phyloP scores from a whole-genome alignment of 352 stramenopile species.

The Thraustochytrium striatum region DNA sequence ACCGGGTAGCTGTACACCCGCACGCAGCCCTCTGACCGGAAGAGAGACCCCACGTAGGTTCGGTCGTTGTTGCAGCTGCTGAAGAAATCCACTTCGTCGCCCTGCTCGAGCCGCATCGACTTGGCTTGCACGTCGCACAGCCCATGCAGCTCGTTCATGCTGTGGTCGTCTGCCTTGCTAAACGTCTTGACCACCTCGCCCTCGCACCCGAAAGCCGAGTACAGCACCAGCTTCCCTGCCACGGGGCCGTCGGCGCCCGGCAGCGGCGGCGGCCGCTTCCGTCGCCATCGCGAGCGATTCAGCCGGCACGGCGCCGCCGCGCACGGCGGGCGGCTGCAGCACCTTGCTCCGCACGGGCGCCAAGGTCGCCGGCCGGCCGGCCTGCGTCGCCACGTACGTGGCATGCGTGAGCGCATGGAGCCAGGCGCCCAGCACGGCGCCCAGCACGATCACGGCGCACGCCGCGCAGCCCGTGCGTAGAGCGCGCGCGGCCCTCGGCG shows the following conservation, averaged over 20 bases:
- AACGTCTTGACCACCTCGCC: neutral
- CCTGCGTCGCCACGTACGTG: neutral
- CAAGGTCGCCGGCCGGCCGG: neutral
- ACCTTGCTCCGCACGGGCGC: neutral
- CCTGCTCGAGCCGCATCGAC: neutral
- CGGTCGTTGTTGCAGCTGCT: neutral
- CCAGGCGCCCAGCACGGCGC: no score
- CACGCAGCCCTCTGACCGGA: conserved; percentile 13
- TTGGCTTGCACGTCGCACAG: neutral
- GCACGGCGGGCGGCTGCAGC: neutral
- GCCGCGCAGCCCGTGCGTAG: neutral
- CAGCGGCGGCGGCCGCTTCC: neutral
- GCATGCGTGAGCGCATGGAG: no score
- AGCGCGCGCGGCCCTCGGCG: neutral
- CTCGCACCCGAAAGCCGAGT: neutral
- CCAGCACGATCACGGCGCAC: no score
- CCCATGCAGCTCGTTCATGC: neutral
- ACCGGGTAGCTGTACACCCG: conserved; percentile 16
- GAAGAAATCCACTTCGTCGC: conserved; percentile 8
- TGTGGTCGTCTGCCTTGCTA: neutral
- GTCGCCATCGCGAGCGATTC: neutral
- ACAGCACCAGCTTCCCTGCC: neutral
- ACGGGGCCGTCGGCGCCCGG: neutral
- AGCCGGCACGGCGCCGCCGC: neutral
- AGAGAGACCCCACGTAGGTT: conserved; percentile 21